A percentile compares a stretch with the other conserved stretches of the same genome.
Evolutionary conservation across 1,284 basidiomycete species (phyloP).

Genomic region (Irpex sp.): DNA sequence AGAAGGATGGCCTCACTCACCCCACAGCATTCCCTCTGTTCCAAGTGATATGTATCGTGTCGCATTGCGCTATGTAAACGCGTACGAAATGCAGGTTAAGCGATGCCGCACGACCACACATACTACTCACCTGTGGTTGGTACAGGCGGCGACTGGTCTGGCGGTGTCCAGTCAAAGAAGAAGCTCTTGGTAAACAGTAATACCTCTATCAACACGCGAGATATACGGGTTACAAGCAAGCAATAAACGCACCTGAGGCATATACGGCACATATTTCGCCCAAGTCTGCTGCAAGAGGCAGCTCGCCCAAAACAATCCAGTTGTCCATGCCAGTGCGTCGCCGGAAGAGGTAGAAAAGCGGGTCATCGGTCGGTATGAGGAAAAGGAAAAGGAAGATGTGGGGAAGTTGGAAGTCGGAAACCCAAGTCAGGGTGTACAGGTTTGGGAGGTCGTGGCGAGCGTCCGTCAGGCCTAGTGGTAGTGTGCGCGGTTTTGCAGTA

Average conservation of each 20-base stretch:
- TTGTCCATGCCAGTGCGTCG: neutral
- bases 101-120: neutral
- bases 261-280: conserved; percentile 3
- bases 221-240: neutral
- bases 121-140: conserved; percentile 42
- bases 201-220: neutral
- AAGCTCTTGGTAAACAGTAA: conserved; percentile 37
- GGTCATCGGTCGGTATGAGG: too few relatives aligned
- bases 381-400: too few relatives aligned
- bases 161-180: conserved; percentile 43
- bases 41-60: conserved; percentile 49
- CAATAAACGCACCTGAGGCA: conserved; percentile 12
- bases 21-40: conserved; percentile 37
- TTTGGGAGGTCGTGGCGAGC: neutral
- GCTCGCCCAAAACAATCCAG: conserved; percentile 4
- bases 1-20: conserved; percentile 26
- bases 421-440: neutral
- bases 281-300: conserved; percentile 1
- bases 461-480: neutral
- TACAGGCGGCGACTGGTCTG: conserved; percentile 37
- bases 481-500: too few relatives aligned
- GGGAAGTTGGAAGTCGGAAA: neutral
- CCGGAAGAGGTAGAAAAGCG: neutral
- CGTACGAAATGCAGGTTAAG: too few relatives aligned
- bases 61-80: conserved; percentile 59